These are phyloP conservation scores for Xylaria flabelliformis DNA, from an alignment of 495 filamentous ascomycete species.

Conservation along the genomic window DNA sequence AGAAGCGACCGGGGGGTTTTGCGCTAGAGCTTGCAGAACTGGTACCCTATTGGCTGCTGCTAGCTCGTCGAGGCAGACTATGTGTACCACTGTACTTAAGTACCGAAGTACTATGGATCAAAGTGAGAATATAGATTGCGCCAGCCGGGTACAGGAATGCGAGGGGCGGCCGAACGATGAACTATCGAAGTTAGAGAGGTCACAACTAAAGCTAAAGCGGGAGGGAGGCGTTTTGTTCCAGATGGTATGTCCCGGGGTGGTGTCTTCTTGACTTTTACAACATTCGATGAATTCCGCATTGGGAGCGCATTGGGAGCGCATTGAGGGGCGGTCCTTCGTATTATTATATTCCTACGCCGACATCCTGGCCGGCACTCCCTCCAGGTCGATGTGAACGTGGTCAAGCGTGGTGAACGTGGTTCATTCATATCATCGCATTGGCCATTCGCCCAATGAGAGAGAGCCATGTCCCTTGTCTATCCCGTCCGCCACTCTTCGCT, in stretches of 20 bases:
- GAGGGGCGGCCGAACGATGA: background rate
- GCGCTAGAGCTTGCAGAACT: slow-evolving; percentile 6
- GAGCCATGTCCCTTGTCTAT: background rate
- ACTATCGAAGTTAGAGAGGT: background rate
- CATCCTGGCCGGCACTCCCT: slow-evolving; percentile 12
- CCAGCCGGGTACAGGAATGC: slow-evolving; percentile 25
- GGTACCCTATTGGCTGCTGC: slow-evolving; percentile 20
- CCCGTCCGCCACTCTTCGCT: background rate
- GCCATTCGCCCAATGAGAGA: slow-evolving; percentile 4
- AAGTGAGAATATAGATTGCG: slow-evolving; percentile 5
- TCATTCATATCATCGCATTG: slow-evolving; percentile 17
- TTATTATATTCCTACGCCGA: slow-evolving; percentile 1
- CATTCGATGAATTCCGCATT: slow-evolving; percentile 2
- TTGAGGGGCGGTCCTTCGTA: slow-evolving; percentile 3
- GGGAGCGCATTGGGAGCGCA: background rate
- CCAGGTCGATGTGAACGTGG: slow-evolving; percentile 11
- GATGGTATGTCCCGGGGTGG: background rate
- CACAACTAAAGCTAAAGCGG: background rate
- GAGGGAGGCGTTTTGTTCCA: background rate
- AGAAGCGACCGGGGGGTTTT: slow-evolving; percentile 1
- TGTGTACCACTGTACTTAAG: background rate
- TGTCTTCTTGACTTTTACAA: background rate
- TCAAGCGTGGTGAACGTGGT: slow-evolving; percentile 24
- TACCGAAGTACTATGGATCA: background rate
- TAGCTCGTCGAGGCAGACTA: background rate